Percentiles rank a stretch among this genome's conserved stretches.
Evolutionary conservation across 495 filamentous ascomycete genomes (phyloP).

Genomic region (Penicillium chermesinum): DNA sequence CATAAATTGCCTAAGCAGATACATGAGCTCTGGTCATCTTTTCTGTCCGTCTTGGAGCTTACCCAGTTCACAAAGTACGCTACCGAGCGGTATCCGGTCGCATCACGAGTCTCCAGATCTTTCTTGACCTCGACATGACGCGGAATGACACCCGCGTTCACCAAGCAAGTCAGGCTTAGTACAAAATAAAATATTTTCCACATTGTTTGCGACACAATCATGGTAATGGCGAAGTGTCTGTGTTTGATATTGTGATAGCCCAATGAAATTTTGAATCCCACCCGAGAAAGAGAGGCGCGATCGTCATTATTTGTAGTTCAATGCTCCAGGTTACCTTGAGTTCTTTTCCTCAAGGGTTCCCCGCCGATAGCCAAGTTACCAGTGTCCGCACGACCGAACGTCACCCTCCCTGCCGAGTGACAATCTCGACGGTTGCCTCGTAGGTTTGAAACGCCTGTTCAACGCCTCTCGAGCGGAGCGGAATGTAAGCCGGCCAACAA

Average conservation of each 20-base stretch:
- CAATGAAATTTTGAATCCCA: background rate
- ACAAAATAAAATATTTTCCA: background rate
- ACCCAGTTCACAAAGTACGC: constrained; percentile 86
- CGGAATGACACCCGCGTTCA: background rate
- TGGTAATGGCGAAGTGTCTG: background rate
- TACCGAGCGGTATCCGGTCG: constrained; percentile 56
- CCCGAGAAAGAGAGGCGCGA: background rate
- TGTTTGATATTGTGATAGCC: background rate
- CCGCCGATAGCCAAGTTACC: background rate
- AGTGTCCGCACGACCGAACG: constrained; percentile 7
- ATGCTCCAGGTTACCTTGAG: background rate
- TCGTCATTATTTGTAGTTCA: constrained; percentile 8
- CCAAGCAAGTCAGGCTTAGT: background rate
- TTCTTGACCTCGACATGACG: constrained; percentile 9
- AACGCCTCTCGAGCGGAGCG: too few species aligned
- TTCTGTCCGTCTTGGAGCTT: background rate
- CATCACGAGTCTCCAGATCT: constrained; percentile 11
- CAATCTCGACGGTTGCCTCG: background rate
- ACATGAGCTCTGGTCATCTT: background rate
- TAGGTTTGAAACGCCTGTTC: too few species aligned
- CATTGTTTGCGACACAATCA: background rate
- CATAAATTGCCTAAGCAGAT: constrained; percentile 60
- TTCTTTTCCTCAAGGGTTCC: too few species aligned
- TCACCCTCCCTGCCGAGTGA: constrained; percentile 5
- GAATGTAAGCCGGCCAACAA: too few species aligned